phyloP scores from a whole-genome alignment of 352 stramenopile genomes.

The Phytophthora constricta region DNA sequence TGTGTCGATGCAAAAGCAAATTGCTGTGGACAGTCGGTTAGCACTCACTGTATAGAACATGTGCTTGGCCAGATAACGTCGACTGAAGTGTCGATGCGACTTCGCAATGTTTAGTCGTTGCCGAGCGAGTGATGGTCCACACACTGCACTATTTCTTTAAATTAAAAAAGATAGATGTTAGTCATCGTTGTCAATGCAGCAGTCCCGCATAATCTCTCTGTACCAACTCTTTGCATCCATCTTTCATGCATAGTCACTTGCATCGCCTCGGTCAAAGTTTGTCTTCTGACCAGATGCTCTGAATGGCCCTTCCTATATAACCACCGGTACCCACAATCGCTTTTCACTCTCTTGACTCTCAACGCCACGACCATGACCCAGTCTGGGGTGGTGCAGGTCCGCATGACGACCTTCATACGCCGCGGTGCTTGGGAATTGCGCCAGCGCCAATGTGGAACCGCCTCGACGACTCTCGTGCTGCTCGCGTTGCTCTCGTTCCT shows the following conservation, averaged over 20 bases:
- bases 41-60: too few species aligned
- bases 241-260: too few species aligned
- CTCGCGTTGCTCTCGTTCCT: conserved; percentile 14
- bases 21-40: neutral
- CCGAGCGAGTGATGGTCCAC: too few species aligned
- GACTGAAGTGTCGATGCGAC: neutral
- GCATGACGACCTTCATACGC: conserved; percentile 29
- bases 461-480: conserved; percentile 20
- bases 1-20: conserved; percentile 3
- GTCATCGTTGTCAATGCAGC: too few species aligned
- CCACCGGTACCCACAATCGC: neutral
- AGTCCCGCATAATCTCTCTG: too few species aligned
- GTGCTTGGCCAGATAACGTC: neutral
- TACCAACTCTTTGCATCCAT: too few species aligned
- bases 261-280: too few species aligned
- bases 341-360: conserved; percentile 2
- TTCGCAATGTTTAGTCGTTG: too few species aligned
- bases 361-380: conserved; percentile 13
- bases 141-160: too few species aligned
- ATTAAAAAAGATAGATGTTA: too few species aligned
- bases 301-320: too few species aligned
- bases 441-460: conserved; percentile 15
- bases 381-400: conserved; percentile 21
- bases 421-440: conserved; percentile 34
- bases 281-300: too few species aligned